Evolutionary conservation across 116 monocot species (phyloP).

Genomic region (Trichopus zeylanicus): DNA sequence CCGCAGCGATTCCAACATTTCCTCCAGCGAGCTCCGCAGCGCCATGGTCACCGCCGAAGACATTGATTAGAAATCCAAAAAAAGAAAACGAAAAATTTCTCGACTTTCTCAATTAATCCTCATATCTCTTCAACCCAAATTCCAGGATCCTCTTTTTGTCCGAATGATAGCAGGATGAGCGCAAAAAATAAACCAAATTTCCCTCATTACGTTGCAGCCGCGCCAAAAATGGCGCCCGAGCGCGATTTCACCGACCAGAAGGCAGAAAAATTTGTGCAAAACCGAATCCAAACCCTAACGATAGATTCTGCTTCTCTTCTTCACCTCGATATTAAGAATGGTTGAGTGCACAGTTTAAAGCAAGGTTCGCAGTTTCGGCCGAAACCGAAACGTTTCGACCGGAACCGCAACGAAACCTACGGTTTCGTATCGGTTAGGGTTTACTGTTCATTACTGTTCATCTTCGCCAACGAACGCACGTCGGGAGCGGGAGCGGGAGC

Average conservation of each 20-base stretch:
- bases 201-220: not conserved
- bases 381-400: too few species aligned
- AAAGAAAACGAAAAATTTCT: not conserved
- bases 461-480: too few species aligned
- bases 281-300: not conserved
- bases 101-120: not conserved
- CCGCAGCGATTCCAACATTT: conserved; percentile 68
- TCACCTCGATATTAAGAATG: too few species aligned
- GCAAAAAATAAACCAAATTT: not conserved
- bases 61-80: not conserved
- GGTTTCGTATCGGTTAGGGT: too few species aligned
- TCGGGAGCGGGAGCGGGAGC: too few species aligned
- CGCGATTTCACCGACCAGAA: too few species aligned
- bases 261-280: not conserved
- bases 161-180: not conserved
- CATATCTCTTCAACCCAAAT: not conserved
- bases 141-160: not conserved
- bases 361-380: too few species aligned
- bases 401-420: too few species aligned
- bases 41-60: conserved; percentile 6
- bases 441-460: too few species aligned
- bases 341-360: too few species aligned
- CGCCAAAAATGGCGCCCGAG: too few species aligned
- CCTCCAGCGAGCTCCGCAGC: conserved; percentile 64
- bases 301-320: not conserved